Evolutionary conservation across 2,329 filamentous ascomycete genomes (phyloP).

Genomic region (Alternaria triticina): DNA sequence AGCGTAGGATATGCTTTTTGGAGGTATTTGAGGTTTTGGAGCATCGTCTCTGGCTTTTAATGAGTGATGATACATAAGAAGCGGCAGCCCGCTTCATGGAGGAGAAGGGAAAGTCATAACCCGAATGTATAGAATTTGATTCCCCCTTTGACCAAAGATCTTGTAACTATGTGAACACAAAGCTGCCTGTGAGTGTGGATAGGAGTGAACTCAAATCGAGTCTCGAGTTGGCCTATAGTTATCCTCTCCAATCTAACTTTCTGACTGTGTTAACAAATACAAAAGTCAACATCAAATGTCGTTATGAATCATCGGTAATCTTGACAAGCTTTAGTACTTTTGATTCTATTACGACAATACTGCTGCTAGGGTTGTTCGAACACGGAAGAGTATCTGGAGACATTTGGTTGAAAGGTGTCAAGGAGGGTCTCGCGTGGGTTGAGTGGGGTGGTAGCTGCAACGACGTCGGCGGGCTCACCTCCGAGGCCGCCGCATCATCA

Average conservation of each 20-base stretch:
- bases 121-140: slow-evolving; percentile 31
- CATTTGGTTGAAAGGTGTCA: no score
- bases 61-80: slow-evolving; percentile 19
- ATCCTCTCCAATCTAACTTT: no score
- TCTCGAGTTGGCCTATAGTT: no score
- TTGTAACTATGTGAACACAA: no score
- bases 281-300: no score
- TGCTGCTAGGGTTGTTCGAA: background rate
- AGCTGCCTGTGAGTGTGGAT: no score
- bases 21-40: background rate
- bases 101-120: slow-evolving; percentile 21
- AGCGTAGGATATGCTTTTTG: slow-evolving; percentile 7
- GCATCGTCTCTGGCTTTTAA: slow-evolving; percentile 4
- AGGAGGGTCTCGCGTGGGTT: no score
- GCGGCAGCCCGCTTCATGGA: slow-evolving; percentile 19
- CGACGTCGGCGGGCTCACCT: slow-evolving; percentile 18
- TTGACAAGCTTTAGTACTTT: background rate
- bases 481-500: slow-evolving; percentile 24
- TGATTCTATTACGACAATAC: background rate
- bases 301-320: no score
- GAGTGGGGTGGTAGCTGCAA: background rate
- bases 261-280: no score
- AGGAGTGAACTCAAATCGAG: no score
- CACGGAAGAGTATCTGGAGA: background rate
- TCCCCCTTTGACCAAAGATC: no score